Evolutionary conservation across 176 grass and related monocot genomes (phyloP).

Genomic region (Carex cristatella): DNA sequence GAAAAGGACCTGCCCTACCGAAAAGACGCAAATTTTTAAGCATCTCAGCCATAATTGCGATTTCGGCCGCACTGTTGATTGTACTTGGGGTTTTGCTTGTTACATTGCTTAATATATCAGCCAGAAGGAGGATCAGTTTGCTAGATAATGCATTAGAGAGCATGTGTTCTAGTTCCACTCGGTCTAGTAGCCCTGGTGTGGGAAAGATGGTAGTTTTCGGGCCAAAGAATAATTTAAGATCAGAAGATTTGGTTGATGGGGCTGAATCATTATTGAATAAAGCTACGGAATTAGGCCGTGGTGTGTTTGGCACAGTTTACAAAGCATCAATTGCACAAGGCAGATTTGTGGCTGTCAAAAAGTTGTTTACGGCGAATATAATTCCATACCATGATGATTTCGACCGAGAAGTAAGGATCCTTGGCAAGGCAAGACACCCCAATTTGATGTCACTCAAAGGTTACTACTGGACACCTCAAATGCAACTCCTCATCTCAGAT

Average conservation of each 20-base stretch:
- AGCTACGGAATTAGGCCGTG: slow-evolving; percentile 58
- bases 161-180: slow-evolving; percentile 34
- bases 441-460: slow-evolving; percentile 74
- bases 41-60: slow-evolving; percentile 75
- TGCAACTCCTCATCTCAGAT: slow-evolving; percentile 79
- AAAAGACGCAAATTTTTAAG: slow-evolving; percentile 55
- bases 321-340: slow-evolving; percentile 41
- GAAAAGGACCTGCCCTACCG: neutral
- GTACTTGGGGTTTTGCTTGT: slow-evolving; percentile 47
- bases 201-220: slow-evolving; percentile 87
- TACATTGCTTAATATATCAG: slow-evolving; percentile 66
- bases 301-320: slow-evolving; percentile 66
- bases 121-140: slow-evolving; percentile 35
- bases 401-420: slow-evolving; percentile 69
- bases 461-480: slow-evolving; percentile 92
- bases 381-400: slow-evolving; percentile 70
- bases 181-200: slow-evolving; percentile 30
- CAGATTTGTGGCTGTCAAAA: slow-evolving; percentile 55
- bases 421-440: slow-evolving; percentile 75
- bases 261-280: slow-evolving; percentile 69
- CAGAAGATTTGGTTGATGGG: slow-evolving; percentile 67
- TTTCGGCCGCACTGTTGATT: slow-evolving; percentile 68
- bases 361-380: slow-evolving; percentile 40
- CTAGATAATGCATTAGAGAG: slow-evolving; percentile 54
- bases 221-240: slow-evolving; percentile 41